Base-by-base conservation (phyloP, 495 filamentous ascomycete species). In the Neurospora tetraspora region DNA sequence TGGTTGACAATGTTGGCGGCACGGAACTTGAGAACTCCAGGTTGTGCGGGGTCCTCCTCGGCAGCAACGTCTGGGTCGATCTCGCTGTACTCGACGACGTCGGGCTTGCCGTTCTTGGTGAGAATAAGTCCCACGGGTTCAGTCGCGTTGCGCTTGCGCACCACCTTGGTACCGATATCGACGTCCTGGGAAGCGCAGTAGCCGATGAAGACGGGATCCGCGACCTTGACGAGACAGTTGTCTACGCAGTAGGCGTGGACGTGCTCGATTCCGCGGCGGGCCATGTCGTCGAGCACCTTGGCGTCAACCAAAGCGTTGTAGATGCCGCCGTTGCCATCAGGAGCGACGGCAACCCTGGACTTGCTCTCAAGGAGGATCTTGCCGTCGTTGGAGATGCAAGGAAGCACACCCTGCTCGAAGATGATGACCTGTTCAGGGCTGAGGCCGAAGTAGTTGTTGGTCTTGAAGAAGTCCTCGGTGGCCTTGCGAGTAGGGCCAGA, bases 1-100 rank as follows among this genome's bases (percentile, higher is more conserved):
- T 99, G 96, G 87, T 99, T 99, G 83, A 99, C 96, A 73, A 99
- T 99, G 84, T 99, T 99, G 75, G 94, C 96, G 69, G 96, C 95
- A 59, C 96, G 91, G 90, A 97, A 98, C 83, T 93, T 97, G 79
- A 99, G 88, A 70, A 98, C 85, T 61, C 89, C 89, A 2, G 87
- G 86, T 77, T 98, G 90, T 80, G 93, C 91, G 71, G 91, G 86
- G 80, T 99, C 96, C 80, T 91, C 89, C 75, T 94, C 94, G 79
- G 97, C 94, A 42, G 95, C 91, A 3, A 91, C 90, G 73, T 89
- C 82, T 9, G 18, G 2, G 86, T 97, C 93, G 76, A 99, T 98
- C 82, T 99, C 96, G 16, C 94, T 97, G 86, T 99, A 99, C 84
- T 99, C 96, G 23, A 99, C 96, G 7, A 99, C 96, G 76, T 98